These are phyloP conservation scores for Malus orientalis DNA, from an alignment of 306 rosid genomes.

Conservation along the genomic window DNA sequence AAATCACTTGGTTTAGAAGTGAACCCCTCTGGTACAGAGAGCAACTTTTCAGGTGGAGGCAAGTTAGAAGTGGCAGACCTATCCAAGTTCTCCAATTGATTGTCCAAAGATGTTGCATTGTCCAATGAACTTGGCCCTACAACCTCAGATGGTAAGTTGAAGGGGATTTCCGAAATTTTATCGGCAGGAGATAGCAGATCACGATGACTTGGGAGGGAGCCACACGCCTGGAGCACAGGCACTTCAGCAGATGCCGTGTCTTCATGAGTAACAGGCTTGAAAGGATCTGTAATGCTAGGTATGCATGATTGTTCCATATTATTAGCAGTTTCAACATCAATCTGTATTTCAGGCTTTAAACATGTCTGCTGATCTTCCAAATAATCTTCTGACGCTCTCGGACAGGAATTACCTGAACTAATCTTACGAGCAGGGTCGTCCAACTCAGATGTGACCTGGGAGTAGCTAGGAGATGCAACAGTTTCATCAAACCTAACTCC, in stretches of 20 bases:
- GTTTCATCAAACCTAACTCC: slow-evolving; percentile 32
- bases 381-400: slow-evolving; percentile 31
- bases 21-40: slow-evolving; percentile 39
- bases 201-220: slow-evolving; percentile 29
- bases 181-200: slow-evolving; percentile 43
- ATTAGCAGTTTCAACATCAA: slow-evolving; percentile 25
- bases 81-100: slow-evolving; percentile 23
- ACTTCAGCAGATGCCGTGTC: slow-evolving; percentile 27
- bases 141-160: slow-evolving; percentile 3
- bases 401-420: slow-evolving; percentile 30
- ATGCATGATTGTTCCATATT: slow-evolving; percentile 34
- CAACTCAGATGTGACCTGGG: slow-evolving; percentile 56
- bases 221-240: slow-evolving; percentile 53
- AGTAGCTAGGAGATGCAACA: slow-evolving; percentile 46
- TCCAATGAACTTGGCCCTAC: slow-evolving; percentile 8
- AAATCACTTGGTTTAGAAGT: slow-evolving; percentile 39
- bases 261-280: slow-evolving; percentile 27
- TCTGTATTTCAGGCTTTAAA: slow-evolving; percentile 36
- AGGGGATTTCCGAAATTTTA: slow-evolving; percentile 15
- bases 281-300: slow-evolving; percentile 21
- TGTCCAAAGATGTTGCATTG: slow-evolving; percentile 28
- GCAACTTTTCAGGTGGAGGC: slow-evolving; percentile 78
- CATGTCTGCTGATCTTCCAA: slow-evolving; percentile 41
- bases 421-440: slow-evolving; percentile 45
- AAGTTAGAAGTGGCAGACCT: slow-evolving; percentile 47